A percentile compares a stretch with the other conserved stretches of the same genome.
phyloP scores from a whole-genome alignment of 768 basidiomycete species.

The Xerocomellus chrysenteron region DNA sequence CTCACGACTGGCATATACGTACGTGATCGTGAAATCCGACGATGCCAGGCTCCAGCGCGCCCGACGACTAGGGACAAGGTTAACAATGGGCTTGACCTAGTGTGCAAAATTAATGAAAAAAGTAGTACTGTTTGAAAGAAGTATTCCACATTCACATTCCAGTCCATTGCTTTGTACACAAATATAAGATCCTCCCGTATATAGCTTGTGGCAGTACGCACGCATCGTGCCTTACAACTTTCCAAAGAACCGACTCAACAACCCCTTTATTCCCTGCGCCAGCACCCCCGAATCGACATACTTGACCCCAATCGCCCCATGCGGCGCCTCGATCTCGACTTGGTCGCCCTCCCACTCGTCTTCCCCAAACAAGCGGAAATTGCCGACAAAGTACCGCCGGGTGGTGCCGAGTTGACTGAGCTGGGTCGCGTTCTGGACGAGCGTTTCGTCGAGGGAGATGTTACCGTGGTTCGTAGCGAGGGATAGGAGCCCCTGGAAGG shows the following conservation, averaged over 20 bases:
- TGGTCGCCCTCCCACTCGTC: conserved; percentile 23
- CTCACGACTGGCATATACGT: too few species aligned
- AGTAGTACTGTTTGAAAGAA: too few species aligned
- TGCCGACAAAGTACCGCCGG: conserved; percentile 26
- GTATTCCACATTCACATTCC: too few species aligned
- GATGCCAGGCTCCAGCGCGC: too few species aligned
- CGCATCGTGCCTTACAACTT: not conserved
- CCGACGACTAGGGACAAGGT: too few species aligned
- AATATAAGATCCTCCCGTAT: too few species aligned
- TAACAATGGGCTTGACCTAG: too few species aligned
- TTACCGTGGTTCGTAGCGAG: conserved; percentile 22
- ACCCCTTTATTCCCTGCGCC: conserved; percentile 3
- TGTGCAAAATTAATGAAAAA: too few species aligned
- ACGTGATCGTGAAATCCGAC: too few species aligned
- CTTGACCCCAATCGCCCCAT: conserved; percentile 21
- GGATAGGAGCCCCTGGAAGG: conserved; percentile 22
- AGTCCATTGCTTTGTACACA: too few species aligned
- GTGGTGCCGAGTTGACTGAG: conserved; percentile 19
- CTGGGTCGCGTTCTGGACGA: conserved; percentile 17
- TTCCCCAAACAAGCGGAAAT: conserved; percentile 18
- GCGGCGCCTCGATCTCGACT: conserved; percentile 13
- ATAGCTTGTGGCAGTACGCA: too few species aligned
- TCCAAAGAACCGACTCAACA: conserved; percentile 22
- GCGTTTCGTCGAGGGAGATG: conserved; percentile 8
- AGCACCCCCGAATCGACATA: conserved; percentile 18